Conservation (phyloP, 2,329 filamentous ascomycete species). For the Nemania sp. region DNA sequence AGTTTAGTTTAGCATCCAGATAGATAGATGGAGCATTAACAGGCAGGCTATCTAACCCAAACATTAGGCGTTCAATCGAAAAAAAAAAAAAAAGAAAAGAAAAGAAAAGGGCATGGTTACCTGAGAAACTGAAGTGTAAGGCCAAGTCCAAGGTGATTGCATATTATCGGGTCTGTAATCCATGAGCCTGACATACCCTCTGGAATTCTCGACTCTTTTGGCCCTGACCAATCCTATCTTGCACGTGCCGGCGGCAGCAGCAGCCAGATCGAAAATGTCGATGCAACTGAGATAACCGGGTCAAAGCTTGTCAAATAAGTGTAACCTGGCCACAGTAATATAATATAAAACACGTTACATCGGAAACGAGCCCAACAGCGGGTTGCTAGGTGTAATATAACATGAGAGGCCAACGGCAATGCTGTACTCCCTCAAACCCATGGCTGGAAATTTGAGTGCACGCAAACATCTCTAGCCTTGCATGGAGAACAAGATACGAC, state of each 20-base stretch:
- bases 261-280: no score
- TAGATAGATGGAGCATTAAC: not conserved
- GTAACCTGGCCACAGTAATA: not conserved
- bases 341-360: conserved; percentile 8
- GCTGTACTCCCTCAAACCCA: not conserved
- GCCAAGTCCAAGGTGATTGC: not conserved
- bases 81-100: no score
- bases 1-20: no score
- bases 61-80: not conserved
- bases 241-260: no score
- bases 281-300: no score
- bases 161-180: not conserved
- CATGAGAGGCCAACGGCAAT: not conserved
- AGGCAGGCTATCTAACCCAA: not conserved
- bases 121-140: no score
- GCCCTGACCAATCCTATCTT: no score
- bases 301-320: no score
- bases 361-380: not conserved
- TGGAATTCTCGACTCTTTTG: no score
- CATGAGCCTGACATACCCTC: not conserved
- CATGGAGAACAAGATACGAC: not conserved
- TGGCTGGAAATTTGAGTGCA: not conserved
- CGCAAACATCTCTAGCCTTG: not conserved
- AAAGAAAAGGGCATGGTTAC: no score
- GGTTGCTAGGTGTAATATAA: not conserved